These are phyloP conservation scores for Spiraea crenata DNA, from an alignment of 331 rosid genomes.

Conservation along the genomic window DNA sequence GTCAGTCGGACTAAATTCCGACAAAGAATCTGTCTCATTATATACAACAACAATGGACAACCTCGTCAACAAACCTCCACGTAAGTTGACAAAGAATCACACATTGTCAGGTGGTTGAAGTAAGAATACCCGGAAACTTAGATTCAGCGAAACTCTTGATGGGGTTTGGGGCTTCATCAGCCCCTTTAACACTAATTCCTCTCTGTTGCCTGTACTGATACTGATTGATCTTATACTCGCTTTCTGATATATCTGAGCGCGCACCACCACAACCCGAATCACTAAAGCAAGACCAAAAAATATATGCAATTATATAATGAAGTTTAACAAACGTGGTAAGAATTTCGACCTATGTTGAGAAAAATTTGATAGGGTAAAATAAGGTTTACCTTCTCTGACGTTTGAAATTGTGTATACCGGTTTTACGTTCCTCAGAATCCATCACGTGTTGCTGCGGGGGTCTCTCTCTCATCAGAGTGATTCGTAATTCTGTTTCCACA, in stretches of 20 bases:
- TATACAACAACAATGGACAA: not conserved
- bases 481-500: too few relatives aligned
- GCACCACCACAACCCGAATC: slow-evolving; percentile 78
- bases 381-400: too few relatives aligned
- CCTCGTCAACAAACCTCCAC: not conserved
- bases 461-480: too few relatives aligned
- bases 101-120: not conserved
- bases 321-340: too few relatives aligned
- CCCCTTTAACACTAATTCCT: slow-evolving; percentile 90
- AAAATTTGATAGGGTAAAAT: too few relatives aligned
- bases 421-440: too few relatives aligned
- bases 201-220: slow-evolving; percentile 66
- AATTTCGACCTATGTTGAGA: too few relatives aligned
- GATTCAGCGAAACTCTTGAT: slow-evolving; percentile 68
- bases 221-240: slow-evolving; percentile 50
- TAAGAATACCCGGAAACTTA: slow-evolving; percentile 78
- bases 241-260: slow-evolving; percentile 68
- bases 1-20: too few relatives aligned
- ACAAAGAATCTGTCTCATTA: too few relatives aligned
- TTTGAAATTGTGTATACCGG: too few relatives aligned
- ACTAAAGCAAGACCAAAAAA: slow-evolving; percentile 30
- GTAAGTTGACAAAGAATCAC: not conserved
- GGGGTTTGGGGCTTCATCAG: slow-evolving; percentile 90
- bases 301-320: too few relatives aligned
- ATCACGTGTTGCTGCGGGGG: too few relatives aligned